Base-by-base conservation (phyloP, 2,329 filamentous ascomycete genomes). In the Aspergillus sp. region DNA sequence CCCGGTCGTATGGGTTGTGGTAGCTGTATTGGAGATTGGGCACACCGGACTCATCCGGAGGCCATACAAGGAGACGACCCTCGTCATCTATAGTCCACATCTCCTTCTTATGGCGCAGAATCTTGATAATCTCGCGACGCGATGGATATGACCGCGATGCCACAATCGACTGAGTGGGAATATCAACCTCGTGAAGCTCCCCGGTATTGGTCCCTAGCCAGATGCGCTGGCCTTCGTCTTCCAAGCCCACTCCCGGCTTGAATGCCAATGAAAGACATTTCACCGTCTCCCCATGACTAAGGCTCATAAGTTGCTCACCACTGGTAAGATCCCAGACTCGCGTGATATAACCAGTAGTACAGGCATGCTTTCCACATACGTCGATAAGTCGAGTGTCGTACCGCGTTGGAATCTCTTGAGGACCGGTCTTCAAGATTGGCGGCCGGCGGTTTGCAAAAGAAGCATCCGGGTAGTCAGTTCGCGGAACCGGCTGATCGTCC, bases 81-180 rank as follows among this genome's bases (percentile, higher is more conserved):
- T 88, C 85, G 58, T 96, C 92, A 67, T 97, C 94, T 45, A 99
- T 71, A 0, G 92, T 92, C 94, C 94, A 99, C 68, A 99, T 83
- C 64, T 96, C 89, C 60, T 90, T 90, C 56, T 84, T 87, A 69
- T 95, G 88, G 36, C 94, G 85, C 66, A 90, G 88, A 40, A 99
- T 95, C 62, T 86, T 90, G 57, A 89, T 82, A 47, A 99, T 82
- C 60, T 95, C 89, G 55, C 85, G 81, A 40, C 89, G 84, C 7
- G 85, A 84, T 63, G 97, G 94, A 2, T 89, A 88, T 47, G 82
- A 74, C 62, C 88, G 89, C 16, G 81, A 87, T 24, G 81, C 78
- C 13, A 89, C 78, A 43, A 96, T 79, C 33, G 81, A 83, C 65
- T 92, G 86, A 0, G 85, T 86, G 2, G 79, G 76, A 50, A 97